Percentiles rank a stretch among this genome's conserved stretches.
These are phyloP conservation scores for Cordyceps militaris DNA, from an alignment of 2,329 filamentous ascomycete species.

Conservation along the genomic window DNA sequence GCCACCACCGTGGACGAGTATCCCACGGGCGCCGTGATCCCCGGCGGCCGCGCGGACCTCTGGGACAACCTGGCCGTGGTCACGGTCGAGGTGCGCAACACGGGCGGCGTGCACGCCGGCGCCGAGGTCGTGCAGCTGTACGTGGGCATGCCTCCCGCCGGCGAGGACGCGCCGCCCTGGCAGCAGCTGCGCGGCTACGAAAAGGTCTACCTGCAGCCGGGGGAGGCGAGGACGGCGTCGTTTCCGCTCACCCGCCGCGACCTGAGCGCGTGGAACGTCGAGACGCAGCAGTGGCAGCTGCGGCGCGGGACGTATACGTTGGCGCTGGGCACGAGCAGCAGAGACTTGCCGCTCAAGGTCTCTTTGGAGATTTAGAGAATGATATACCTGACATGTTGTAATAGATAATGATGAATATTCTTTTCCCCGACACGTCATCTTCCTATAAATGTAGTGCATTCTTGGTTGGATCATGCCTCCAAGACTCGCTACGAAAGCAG, in stretches of 20 bases:
- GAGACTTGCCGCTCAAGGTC: slow-evolving; percentile 35
- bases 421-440: neutral
- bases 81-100: slow-evolving; percentile 34
- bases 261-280: slow-evolving; percentile 59
- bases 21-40: slow-evolving; percentile 31
- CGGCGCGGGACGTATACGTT: slow-evolving; percentile 37
- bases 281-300: slow-evolving; percentile 53
- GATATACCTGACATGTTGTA: neutral
- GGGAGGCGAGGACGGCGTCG: slow-evolving; percentile 35
- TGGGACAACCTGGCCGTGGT: slow-evolving; percentile 40
- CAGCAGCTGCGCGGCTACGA: slow-evolving; percentile 60
- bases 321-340: slow-evolving; percentile 41
- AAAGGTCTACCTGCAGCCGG: slow-evolving; percentile 46
- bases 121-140: slow-evolving; percentile 45
- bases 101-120: slow-evolving; percentile 31
- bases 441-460: too few species aligned
- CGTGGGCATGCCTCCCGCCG: slow-evolving; percentile 32
- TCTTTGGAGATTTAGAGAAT: slow-evolving; percentile 27
- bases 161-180: slow-evolving; percentile 51
- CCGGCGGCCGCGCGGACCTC: slow-evolving; percentile 40
- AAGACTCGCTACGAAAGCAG: too few species aligned
- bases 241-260: slow-evolving; percentile 56
- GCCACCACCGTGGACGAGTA: slow-evolving; percentile 22
- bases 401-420: too few species aligned
- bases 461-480: too few species aligned